A percentile compares a stretch with the other conserved stretches of the same genome.
These are phyloP conservation scores for Trichodelitschia bisporula DNA, from an alignment of 495 filamentous ascomycete genomes.

Conservation along the genomic window DNA sequence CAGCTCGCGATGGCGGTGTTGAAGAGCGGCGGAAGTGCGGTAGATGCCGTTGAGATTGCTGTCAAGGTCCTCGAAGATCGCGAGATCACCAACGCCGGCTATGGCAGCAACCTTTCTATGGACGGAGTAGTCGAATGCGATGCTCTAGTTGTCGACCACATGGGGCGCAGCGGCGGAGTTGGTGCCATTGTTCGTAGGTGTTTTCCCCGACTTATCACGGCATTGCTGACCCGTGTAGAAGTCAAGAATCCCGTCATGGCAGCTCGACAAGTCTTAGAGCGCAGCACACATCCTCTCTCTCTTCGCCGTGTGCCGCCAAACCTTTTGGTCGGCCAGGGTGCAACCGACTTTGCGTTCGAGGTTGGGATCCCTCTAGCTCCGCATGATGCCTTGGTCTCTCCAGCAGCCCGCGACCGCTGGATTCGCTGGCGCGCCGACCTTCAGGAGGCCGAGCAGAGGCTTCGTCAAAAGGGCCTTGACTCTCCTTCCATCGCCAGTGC, in stretches of 20 bases:
- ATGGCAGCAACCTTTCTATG: conserved; percentile 79
- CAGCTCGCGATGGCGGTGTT: conserved; percentile 53
- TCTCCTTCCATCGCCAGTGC: too few species aligned
- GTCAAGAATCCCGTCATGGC: conserved; percentile 80
- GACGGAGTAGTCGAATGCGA: conserved; percentile 86
- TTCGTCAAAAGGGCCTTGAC: too few species aligned
- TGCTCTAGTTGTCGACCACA: conserved; percentile 74
- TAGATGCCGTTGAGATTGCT: conserved; percentile 84
- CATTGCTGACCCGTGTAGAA: conserved; percentile 22
- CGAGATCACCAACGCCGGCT: conserved; percentile 91
- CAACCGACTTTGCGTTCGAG: conserved; percentile 59
- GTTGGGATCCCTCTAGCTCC: conserved; percentile 42
- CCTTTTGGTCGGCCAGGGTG: conserved; percentile 63
- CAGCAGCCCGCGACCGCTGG: conserved; percentile 47
- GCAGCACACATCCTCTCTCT: conserved; percentile 43
- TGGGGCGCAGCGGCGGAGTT: conserved; percentile 74
- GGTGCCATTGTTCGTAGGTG: conserved; percentile 69
- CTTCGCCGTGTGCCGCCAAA: conserved; percentile 81
- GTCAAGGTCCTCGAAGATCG: conserved; percentile 70
- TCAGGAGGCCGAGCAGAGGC: conserved; percentile 26
- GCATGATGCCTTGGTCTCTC: conserved; percentile 50
- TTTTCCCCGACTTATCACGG: background rate
- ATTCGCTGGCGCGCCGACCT: conserved; percentile 55
- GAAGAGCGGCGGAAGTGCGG: conserved; percentile 46
- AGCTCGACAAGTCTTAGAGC: conserved; percentile 59